Conservation (phyloP, 75 land plant species). For the Pseudotsuga menziesii region DNA sequence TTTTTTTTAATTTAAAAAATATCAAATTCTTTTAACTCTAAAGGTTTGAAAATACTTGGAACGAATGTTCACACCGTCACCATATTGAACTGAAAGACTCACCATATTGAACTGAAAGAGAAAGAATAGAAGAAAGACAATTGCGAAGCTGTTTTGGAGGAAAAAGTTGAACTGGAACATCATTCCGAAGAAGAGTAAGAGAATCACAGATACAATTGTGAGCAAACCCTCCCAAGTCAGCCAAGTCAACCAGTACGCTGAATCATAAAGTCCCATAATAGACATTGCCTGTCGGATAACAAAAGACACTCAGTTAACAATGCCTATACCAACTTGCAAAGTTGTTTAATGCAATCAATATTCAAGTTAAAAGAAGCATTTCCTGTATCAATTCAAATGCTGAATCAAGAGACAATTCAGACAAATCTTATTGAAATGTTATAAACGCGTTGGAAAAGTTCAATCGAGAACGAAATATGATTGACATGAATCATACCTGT, state of each 20-base stretch:
- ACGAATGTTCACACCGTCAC: not conserved
- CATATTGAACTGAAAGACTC: conserved; percentile 43
- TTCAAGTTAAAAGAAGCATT: conserved; percentile 1
- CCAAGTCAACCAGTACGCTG: conserved; percentile 97
- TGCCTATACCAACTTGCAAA: not conserved
- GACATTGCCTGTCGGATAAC: conserved; percentile 69
- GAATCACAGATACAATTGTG: conserved; percentile 60
- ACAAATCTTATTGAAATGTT: not conserved
- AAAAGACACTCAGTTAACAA: not conserved
- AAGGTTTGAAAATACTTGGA: conserved; percentile 3
- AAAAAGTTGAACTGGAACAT: conserved; percentile 92
- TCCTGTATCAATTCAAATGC: not conserved
- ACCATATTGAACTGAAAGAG: conserved; percentile 95
- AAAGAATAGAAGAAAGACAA: conserved; percentile 87
- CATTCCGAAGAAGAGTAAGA: conserved; percentile 93
- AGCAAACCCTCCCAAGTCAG: conserved; percentile 74
- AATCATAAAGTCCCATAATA: conserved; percentile 93
- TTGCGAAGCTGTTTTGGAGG: conserved; percentile 70
- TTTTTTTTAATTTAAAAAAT: not conserved
- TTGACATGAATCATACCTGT: conserved; percentile 52
- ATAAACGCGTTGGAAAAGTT: not conserved
- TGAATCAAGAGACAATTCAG: not conserved
- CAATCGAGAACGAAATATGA: not conserved
- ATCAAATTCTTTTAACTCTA: not conserved
- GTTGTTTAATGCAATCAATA: not conserved